A percentile compares a stretch with the other conserved stretches of the same genome.
Evolutionary conservation across 2,329 filamentous ascomycete species (phyloP).

Genomic region (Cercospora nicotianae): DNA sequence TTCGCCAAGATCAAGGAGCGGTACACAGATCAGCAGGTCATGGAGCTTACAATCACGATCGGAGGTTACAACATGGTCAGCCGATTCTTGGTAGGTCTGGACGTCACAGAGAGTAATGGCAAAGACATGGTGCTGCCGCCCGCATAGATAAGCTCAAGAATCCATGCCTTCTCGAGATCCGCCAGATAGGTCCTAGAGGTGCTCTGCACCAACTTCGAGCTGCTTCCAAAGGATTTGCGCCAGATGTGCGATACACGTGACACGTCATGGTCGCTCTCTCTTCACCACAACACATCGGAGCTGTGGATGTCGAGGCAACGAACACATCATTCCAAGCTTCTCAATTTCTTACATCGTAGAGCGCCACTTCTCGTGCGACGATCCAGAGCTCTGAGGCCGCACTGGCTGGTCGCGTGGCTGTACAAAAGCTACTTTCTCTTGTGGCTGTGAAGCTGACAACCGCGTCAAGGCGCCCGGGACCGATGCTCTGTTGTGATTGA

Average conservation of each 20-base stretch:
- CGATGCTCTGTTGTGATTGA: too few relatives aligned
- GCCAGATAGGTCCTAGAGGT: neutral
- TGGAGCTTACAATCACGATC: conserved; percentile 41
- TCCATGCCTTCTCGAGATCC: neutral
- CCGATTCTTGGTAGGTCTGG: conserved; percentile 41
- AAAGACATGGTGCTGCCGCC: conserved; percentile 38
- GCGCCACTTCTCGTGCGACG: neutral
- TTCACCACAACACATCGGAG: neutral
- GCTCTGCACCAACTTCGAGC: neutral
- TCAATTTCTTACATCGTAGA: too few relatives aligned
- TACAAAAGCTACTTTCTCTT: neutral
- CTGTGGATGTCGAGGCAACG: neutral
- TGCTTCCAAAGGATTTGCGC: neutral
- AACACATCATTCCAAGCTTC: too few relatives aligned
- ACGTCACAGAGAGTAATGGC: conserved; percentile 43
- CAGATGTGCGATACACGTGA: neutral
- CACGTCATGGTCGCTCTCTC: neutral
- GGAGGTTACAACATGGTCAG: conserved; percentile 43
- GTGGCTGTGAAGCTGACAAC: neutral
- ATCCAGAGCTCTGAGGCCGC: neutral
- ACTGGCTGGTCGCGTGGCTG: neutral
- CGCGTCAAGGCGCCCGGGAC: neutral
- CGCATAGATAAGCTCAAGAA: neutral
- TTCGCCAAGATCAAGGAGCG: conserved; percentile 36
- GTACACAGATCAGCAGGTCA: conserved; percentile 38